Percentiles rank a stretch among this genome's conserved stretches.
Evolutionary conservation across 192 early-diverging fungal species (phyloP).

Genomic region (Nowakowskiella sp.): DNA sequence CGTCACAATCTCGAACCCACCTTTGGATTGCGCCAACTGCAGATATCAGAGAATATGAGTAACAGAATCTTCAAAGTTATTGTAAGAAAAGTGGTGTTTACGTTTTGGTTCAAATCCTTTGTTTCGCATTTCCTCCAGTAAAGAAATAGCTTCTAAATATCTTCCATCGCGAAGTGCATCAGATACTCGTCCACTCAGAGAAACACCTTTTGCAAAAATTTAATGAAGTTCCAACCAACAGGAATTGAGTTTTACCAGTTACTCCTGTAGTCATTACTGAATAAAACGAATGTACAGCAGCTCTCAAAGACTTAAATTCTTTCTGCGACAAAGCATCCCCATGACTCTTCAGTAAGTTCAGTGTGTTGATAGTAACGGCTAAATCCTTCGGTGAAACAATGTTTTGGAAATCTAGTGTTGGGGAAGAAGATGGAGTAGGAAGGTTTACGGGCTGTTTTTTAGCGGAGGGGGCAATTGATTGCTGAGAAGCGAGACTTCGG

Average conservation of each 20-base stretch:
- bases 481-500: too few species aligned
- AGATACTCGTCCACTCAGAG: constrained; percentile 40
- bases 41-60: too few species aligned
- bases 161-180: constrained; percentile 41
- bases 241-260: constrained; percentile 2
- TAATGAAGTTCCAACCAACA: constrained; percentile 10
- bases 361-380: constrained; percentile 38
- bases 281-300: constrained; percentile 41
- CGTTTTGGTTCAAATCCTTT: constrained; percentile 37
- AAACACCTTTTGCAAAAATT: constrained; percentile 10
- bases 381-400: constrained; percentile 35
- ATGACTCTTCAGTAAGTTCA: constrained; percentile 32
- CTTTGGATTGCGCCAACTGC: constrained; percentile 58
- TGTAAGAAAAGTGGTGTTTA: too few species aligned
- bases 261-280: constrained; percentile 28
- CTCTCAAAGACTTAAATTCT: constrained; percentile 42
- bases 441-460: too few species aligned
- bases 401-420: constrained; percentile 5
- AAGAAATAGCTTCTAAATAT: constrained; percentile 46
- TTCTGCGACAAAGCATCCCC: constrained; percentile 40
- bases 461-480: too few species aligned
- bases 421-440: too few species aligned
- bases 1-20: constrained; percentile 67
- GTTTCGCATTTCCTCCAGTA: constrained; percentile 45
- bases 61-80: too few species aligned